Percentiles rank a stretch among this genome's conserved stretches.
Evolutionary conservation across 345 rosid genomes (phyloP).

Genomic region (Jatropha curcas): DNA sequence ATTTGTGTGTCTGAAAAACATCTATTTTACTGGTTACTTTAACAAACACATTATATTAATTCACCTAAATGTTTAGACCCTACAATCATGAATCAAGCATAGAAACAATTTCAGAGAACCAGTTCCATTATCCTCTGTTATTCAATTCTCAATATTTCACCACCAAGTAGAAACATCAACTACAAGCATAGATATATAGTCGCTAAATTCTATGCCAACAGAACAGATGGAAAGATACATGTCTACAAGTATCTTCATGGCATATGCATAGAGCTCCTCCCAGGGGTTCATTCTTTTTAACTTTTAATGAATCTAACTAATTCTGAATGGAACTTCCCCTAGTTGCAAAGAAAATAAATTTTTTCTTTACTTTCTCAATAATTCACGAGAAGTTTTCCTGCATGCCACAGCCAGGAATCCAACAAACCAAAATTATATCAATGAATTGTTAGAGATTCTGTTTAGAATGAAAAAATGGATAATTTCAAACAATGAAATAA

Average conservation of each 20-base stretch:
- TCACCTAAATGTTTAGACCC: neutral
- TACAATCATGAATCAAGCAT: neutral
- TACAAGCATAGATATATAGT: neutral
- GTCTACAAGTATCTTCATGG: neutral
- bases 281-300: no score
- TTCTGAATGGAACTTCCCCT: neutral
- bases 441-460: no score
- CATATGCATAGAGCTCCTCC: neutral
- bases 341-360: no score
- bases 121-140: neutral
- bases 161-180: neutral
- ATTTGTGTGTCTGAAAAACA: neutral
- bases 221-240: neutral
- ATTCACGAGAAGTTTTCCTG: neutral
- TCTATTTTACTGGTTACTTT: neutral
- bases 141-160: neutral
- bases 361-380: neutral
- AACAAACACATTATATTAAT: neutral
- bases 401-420: neutral
- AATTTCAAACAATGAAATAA: neutral
- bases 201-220: neutral
- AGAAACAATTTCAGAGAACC: neutral
- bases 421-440: neutral
- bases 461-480: no score
- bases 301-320: neutral